Base-by-base conservation (phyloP, 441 rosid species). In the Erysimum cheiri region DNA sequence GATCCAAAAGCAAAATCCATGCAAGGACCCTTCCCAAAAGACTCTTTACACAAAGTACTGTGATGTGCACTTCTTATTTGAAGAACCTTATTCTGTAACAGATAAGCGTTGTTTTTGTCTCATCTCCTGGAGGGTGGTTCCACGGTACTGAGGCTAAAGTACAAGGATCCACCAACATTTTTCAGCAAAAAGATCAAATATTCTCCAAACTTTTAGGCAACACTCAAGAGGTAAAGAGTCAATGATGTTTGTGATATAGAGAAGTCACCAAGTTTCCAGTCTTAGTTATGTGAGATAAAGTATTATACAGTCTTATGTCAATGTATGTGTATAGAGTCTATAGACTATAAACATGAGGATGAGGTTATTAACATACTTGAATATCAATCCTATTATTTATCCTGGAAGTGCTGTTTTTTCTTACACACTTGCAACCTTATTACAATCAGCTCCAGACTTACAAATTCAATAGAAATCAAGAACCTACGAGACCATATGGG, bases 1-100 rank as follows among this genome's bases (percentile, higher is more conserved):
- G 68, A 75, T 78, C 73, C 74, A 68, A 88, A 80, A 84, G 81
- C 89, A 50, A 73, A 75, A 14, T 78, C 87, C 11, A 17, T 67
- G 72, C 85, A 83, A 49, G 76, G 85, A 40, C 76, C 83, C 57
- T 47, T 61, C 41, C 77, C 80, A n/a, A 84, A 81, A 74, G 58
- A 64, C 68, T 78, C 81, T 80, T 67, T 60, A 39, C 80, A 84
- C 37, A 85, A 84, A 86, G 88, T 86, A 74, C 12, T 52, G 44
- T 60, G 55, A 74, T 60, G 14, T 90, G 83, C 64, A 40, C 81
- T 22, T 15, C 32, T 39, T 3, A 59, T 47, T 47, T 59, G 11
- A 59, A 36, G 50, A 69, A 48, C 59, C 60, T 59, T 60, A n/a
- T 48, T 37, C 33, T 60, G 52, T 48, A n/a, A 70, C 2, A n/a